Evolutionary conservation across 805 yeast genomes (phyloP), one percentile per base, ranked within the genome.

Genomic region (Grigorovia humatica): DNA sequence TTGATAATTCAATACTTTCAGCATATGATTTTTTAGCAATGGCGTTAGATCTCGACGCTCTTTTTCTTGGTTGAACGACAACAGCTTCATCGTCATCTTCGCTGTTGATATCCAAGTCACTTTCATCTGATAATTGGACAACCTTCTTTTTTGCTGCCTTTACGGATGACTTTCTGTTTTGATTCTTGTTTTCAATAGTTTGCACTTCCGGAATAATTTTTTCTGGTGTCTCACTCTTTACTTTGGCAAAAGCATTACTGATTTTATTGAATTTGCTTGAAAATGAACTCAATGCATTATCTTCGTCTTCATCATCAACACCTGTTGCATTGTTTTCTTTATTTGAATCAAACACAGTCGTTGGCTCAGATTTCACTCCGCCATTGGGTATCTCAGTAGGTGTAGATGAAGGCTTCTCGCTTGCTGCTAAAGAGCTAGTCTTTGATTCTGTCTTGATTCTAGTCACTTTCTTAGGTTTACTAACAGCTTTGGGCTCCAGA

Each of bases 231-330:
- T 42, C 51, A 13, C 51, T 52, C 1, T 56, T 43, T 4, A 38
- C 42, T 12, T 56, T 51, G 40, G 67, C 66, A 48, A 67, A 64
- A 0, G 59, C 57, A n/a, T 63, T 58, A 44, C 66, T 58, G 3
- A 68, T 47, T 49, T 67, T 59, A 47, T 63, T 66, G 48, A 66
- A 66, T 51, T 59, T 64, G 51, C 57, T 62, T 1, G 70, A 64
- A 46, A 66, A 65, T 9, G 62, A 48, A 48, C 69, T 63, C 42
- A 65, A 47, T 13, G 54, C 55, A 9, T 46, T 51, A 13, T 51
- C 50, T 1, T 51, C 57, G 7, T 55, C 52, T 29, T 52, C 54
- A 11, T 52, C 59, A 17, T 48, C 52, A 11, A 51, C 51, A 2
- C 50, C 56, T n/a, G 27, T 23, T 23, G 52, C 54, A 9, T 53